Evolutionary conservation across 2,329 filamentous ascomycete species (phyloP), one percentile per base, ranked within the genome.

Genomic region (Cladophialophora chaetospira): DNA sequence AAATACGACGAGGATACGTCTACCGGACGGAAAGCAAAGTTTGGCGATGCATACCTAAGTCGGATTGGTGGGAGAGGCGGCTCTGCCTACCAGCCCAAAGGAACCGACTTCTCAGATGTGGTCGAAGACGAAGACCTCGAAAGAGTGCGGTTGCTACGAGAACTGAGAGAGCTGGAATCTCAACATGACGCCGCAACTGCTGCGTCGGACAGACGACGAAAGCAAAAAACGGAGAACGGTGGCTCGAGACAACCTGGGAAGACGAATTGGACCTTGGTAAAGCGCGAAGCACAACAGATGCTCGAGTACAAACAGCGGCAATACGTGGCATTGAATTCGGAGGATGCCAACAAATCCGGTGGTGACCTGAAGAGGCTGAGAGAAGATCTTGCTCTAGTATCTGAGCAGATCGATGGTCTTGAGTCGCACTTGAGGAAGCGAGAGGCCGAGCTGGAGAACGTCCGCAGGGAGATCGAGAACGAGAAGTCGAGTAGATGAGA

Each of bases 41-140:
- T 99, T 70, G 94, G 94, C 64, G 94, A 99, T 72, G 89, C 96
- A 63, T 99, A 97, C 74, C 83, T 99, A 55, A 95, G 89, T 60
- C 87, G 94, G 10, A 81, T 99, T 35, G 94, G 94, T 5, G 80
- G 86, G 4, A 84, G 85, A 50, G 88, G 92, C 68, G 86, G 87
- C 65, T 87, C 83, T 57, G 93, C 94, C 75, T 84, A 88, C 6
- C 79, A 87, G 36, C 64, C 64, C n/a, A 67, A 67, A 52, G 94
- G 94, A 23, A 99, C 94, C 1, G 92, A 99, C 76, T 97, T 97
- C 71, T 88, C 86, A 57, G 81, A 83, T 33, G 88, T 89, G 62
- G 89, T 91, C 71, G 89, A 88, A 59, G 93, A 95, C 23, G 85
- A 86, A 68, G 94, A 99, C 71, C 97, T 94, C 91, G 94, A 99